Evolutionary conservation across 1,284 basidiomycete species (phyloP).

Genomic region (Boletus smithii): DNA sequence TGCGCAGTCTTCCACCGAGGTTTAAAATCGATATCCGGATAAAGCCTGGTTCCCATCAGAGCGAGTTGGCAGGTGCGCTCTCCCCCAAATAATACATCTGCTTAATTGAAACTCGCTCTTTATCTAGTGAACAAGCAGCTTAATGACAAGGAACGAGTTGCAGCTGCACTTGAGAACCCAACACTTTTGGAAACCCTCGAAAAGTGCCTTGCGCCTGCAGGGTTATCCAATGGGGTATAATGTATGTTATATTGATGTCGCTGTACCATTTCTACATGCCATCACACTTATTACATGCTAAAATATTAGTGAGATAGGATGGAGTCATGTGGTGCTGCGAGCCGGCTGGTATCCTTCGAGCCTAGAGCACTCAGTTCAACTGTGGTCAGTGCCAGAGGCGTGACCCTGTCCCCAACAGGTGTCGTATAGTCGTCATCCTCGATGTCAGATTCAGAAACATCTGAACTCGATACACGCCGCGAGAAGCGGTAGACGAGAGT

Average conservation of each 20-base stretch:
- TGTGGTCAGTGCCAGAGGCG: conserved; percentile 10
- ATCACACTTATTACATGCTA: background rate
- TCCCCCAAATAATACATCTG: background rate
- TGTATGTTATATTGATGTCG: background rate
- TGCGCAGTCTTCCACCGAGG: conserved; percentile 86
- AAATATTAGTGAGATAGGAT: too few species aligned
- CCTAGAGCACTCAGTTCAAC: background rate
- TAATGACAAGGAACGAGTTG: conserved; percentile 98
- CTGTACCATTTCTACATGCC: background rate
- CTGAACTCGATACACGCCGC: background rate
- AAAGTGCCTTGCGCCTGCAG: conserved; percentile 67
- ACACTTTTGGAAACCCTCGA: conserved; percentile 87
- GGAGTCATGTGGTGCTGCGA: background rate
- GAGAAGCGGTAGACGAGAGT: conserved; percentile 18
- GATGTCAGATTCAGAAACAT: background rate
- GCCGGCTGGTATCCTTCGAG: background rate
- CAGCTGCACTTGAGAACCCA: conserved; percentile 92
- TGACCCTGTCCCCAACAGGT: background rate
- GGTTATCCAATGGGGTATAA: conserved; percentile 1
- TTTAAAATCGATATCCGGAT: conserved; percentile 96
- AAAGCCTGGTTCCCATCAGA: conserved; percentile 94
- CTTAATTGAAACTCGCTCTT: background rate
- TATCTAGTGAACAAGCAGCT: conserved; percentile 92
- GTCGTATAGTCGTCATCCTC: conserved; percentile 8
- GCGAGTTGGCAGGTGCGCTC: conserved; percentile 75